Percentiles rank a stretch among this genome's conserved stretches.
Evolutionary conservation across 495 filamentous ascomycete genomes (phyloP).

Genomic region (Penicillium tannophilum): DNA sequence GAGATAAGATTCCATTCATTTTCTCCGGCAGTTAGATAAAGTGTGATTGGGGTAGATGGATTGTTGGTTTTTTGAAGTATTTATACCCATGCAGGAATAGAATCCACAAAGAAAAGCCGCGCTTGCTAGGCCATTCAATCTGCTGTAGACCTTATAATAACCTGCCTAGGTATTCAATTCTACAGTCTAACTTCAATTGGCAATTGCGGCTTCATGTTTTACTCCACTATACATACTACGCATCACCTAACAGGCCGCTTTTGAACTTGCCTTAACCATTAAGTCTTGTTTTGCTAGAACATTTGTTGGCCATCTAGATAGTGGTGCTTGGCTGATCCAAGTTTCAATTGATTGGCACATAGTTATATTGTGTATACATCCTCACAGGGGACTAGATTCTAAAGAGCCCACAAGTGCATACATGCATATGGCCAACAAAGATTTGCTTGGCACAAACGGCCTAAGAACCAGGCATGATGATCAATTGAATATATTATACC

Average conservation of each 20-base stretch:
- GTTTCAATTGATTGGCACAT: no score
- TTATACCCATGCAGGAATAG: not conserved
- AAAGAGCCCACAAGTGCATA: not conserved
- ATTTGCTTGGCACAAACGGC: not conserved
- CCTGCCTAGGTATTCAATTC: not conserved
- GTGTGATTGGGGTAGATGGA: not conserved
- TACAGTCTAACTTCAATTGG: not conserved
- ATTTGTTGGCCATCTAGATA: no score
- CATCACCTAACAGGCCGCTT: not conserved
- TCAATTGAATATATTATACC: not conserved
- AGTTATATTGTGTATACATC: no score
- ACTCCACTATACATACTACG: not conserved
- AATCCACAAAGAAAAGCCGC: not conserved
- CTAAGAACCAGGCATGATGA: not conserved
- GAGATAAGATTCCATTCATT: not conserved
- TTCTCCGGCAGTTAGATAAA: not conserved
- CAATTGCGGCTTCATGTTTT: not conserved
- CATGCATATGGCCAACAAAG: not conserved
- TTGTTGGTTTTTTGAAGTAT: not conserved
- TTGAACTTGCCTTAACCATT: not conserved
- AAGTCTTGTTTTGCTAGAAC: no score
- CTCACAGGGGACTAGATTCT: no score
- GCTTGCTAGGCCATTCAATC: not conserved
- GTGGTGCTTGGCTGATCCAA: no score
- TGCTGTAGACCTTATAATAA: not conserved